A percentile compares a stretch with the other conserved stretches of the same genome.
Conservation (phyloP, 2,329 filamentous ascomycete genomes). For the Talaromyces sp. region DNA sequence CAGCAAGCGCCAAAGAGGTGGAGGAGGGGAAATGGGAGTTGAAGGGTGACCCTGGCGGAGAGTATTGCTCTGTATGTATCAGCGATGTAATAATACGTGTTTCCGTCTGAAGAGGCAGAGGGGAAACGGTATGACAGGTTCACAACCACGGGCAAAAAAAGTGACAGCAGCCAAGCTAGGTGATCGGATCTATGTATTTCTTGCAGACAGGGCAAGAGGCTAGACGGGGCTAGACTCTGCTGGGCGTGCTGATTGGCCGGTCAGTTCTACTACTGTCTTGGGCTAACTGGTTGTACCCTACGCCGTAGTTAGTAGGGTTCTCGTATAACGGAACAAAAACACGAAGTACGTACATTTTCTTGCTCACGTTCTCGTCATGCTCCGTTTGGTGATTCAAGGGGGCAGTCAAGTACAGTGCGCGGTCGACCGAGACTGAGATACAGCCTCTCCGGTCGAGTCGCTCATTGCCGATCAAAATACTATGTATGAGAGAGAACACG, state of each 20-base stretch:
- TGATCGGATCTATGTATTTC: slow-evolving; percentile 6
- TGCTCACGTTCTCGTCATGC: too few species aligned
- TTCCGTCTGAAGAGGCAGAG: not conserved
- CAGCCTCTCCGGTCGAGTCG: too few species aligned
- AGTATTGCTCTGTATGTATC: not conserved
- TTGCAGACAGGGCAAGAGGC: slow-evolving; percentile 9
- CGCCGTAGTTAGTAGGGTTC: not conserved
- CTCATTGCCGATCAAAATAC: not conserved
- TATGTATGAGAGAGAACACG: not conserved
- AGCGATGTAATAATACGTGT: not conserved
- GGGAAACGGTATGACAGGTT: not conserved
- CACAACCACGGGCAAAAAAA: not conserved
- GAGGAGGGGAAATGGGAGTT: slow-evolving; percentile 6
- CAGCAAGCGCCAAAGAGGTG: not conserved
- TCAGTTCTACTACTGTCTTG: not conserved
- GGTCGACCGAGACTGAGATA: too few species aligned
- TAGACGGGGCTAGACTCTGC: slow-evolving; percentile 10
- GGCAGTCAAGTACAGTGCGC: too few species aligned
- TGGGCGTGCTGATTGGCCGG: not conserved
- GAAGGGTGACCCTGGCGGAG: not conserved
- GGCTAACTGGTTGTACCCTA: not conserved
- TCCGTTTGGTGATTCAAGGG: too few species aligned
- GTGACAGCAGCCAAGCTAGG: not conserved
- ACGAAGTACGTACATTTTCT: not conserved
- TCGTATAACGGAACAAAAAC: not conserved